Percentiles rank a stretch among this genome's conserved stretches.
Evolutionary conservation across 306 rosid species (phyloP).

Genomic region (Rubus idaeus): DNA sequence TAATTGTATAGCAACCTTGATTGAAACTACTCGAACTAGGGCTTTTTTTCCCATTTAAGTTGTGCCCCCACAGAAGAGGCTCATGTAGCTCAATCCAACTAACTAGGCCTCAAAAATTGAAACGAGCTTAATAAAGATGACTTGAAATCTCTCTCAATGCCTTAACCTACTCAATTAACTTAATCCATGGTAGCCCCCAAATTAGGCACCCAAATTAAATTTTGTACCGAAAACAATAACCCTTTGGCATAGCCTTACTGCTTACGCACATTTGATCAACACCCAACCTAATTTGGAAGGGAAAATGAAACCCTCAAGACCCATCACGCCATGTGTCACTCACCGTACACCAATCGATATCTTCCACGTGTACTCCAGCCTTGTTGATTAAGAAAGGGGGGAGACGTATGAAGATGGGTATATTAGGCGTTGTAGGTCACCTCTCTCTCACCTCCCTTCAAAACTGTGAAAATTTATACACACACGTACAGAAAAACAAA

Average conservation of each 20-base stretch:
- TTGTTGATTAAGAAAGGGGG: not conserved
- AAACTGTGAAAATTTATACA: slow-evolving; percentile 2
- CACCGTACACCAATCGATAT: slow-evolving; percentile 9
- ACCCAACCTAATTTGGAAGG: slow-evolving; percentile 53
- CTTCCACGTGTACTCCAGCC: slow-evolving; percentile 24
- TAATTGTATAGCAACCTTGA: too few relatives aligned
- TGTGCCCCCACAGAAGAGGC: not conserved
- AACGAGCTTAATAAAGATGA: not conserved
- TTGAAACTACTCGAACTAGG: too few relatives aligned
- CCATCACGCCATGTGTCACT: slow-evolving; percentile 44
- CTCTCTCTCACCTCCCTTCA: slow-evolving; percentile 49
- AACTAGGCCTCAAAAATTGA: not conserved
- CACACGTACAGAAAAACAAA: not conserved
- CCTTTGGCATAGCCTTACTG: not conserved
- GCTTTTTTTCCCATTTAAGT: too few relatives aligned
- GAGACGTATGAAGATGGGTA: slow-evolving; percentile 30
- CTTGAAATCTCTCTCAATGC: not conserved
- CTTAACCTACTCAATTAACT: not conserved
- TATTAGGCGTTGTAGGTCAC: slow-evolving; percentile 78
- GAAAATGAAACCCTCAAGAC: slow-evolving; percentile 5
- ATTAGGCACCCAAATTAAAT: not conserved
- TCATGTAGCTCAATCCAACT: not conserved
- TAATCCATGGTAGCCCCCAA: not conserved
- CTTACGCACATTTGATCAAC: slow-evolving; percentile 54
- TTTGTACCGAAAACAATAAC: not conserved